Base-by-base conservation (phyloP, 129 eudicot species). In the Tanacetum coccineum region DNA sequence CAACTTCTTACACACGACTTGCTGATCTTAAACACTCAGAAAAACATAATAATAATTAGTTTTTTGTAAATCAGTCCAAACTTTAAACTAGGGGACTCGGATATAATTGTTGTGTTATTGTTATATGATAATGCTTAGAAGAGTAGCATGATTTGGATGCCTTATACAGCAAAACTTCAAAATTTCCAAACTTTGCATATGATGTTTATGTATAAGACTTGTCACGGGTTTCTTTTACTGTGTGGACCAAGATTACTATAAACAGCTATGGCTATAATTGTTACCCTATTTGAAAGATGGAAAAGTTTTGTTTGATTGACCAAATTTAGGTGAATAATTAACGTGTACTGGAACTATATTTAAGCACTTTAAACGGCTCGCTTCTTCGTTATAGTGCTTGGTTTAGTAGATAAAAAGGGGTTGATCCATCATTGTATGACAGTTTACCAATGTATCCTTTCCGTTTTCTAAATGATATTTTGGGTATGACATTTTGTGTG, bases 381-480 rank as follows among this genome's bases (percentile, higher is more conserved):
- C 1, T 39, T 61, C 4, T 8, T 61, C 15, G 26, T 47, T 61
- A 36, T 36, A 32, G 39, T 61, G 19, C 36, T 13, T 9, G 13
- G 10, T 7, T 32, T 32, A 32, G 39, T 36, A 15, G 49, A 61
- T 15, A 32, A 61, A 59, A 32, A 32, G 39, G 8, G n/a, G 19
- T 14, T 64, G 14, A 13, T 10, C 14, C 58, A n/a, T 1, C 13
- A 28, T 48, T 66, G 28, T n/a, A 49, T 49, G 58, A 11, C 15
- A 17, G n/a, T 25, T 65, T 66, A 66, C 59, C 46, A 48, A 8
- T 14, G 14, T 14, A 51, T 44, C 51, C 72, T 67, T 67, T 53
- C 4, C 20, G 63, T 68, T 19, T 53, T 30, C 1, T 30, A 10
- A 36, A 44, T 4, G 4, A 44, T 53, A 40, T 69, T 21, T 25